Evolutionary conservation across 192 early-diverging fungal species (phyloP).

Genomic region (Haplosporangium gracile): DNA sequence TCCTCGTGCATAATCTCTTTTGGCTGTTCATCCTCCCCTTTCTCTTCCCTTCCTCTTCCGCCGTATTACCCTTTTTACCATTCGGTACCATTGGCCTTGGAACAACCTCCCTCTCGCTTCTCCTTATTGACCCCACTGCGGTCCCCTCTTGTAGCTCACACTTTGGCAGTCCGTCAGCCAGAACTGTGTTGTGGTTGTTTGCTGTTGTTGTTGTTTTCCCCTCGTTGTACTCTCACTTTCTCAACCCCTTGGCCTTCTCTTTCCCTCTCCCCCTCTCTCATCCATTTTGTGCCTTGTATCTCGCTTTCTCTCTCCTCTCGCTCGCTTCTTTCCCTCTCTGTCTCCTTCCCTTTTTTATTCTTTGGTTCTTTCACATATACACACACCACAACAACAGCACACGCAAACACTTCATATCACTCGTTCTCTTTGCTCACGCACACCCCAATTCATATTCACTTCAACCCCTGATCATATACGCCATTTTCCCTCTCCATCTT

Average conservation of each 20-base stretch:
- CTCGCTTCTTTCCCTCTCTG: neutral
- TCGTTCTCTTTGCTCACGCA: neutral
- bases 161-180: neutral
- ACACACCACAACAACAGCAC: neutral
- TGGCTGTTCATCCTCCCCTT: neutral
- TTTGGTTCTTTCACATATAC: neutral
- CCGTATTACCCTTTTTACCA: neutral
- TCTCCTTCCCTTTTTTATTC: neutral
- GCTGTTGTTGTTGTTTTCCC: neutral
- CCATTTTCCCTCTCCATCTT: neutral
- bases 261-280: neutral
- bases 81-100: neutral
- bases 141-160: neutral
- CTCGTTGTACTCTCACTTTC: neutral
- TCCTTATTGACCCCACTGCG: neutral
- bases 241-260: constrained; percentile 4
- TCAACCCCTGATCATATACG: neutral
- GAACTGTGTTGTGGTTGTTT: neutral
- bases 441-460: neutral
- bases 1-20: neutral
- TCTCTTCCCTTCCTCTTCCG: neutral
- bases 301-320: constrained; percentile 2
- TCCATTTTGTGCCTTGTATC: neutral
- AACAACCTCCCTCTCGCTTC: neutral
- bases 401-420: neutral